phyloP scores from a whole-genome alignment of 129 eudicot species.

The Helichrysum umbraculigerum region DNA sequence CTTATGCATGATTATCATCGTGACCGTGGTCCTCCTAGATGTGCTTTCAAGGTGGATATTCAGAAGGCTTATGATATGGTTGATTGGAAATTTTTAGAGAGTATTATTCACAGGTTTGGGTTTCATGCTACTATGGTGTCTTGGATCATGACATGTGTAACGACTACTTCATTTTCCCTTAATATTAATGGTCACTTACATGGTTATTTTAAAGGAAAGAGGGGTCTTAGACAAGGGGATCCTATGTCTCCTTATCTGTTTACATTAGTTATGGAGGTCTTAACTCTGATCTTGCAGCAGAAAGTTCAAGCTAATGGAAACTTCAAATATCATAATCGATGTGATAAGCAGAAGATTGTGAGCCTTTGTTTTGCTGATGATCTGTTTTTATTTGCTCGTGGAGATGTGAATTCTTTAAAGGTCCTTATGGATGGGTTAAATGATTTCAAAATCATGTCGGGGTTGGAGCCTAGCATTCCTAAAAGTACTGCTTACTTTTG shows the following conservation, averaged over 20 bases:
- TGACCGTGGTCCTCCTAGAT: no score
- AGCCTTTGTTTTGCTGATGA: not conserved
- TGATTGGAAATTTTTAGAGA: no score
- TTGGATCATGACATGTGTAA: no score
- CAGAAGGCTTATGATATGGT: no score
- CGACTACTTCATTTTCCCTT: no score
- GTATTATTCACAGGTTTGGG: no score
- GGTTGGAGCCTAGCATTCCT: not conserved
- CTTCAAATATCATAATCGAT: not conserved
- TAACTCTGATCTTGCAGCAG: not conserved
- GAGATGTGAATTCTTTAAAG: not conserved
- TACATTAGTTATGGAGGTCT: not conserved
- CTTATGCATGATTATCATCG: no score
- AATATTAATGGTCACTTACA: no score
- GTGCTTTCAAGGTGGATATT: no score
- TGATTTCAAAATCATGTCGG: not conserved
- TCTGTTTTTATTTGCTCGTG: not conserved
- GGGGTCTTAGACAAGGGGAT: no score
- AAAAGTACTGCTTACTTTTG: not conserved
- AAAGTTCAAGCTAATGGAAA: not conserved
- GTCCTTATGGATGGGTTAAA: not conserved
- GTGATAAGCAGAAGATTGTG: not conserved
- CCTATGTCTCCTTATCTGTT: not conserved
- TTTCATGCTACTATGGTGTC: no score
- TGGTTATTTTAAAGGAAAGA: no score